Conservation (phyloP, 1,284 basidiomycete species). For the Trametes polyzona region DNA sequence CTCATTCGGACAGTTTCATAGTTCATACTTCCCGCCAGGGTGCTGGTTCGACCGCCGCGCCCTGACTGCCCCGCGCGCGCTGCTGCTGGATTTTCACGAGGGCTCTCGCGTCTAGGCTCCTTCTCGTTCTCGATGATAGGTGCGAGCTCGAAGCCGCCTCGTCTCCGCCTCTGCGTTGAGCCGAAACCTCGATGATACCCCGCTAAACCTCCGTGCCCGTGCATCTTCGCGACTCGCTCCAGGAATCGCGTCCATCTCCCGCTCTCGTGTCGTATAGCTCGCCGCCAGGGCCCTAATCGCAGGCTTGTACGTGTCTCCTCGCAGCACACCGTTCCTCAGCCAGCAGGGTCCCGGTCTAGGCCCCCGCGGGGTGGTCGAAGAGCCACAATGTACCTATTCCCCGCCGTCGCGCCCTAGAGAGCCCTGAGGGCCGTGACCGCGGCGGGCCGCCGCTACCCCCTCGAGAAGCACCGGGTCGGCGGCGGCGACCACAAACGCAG, state of each 20-base stretch:
- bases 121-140: not conserved
- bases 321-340: no score
- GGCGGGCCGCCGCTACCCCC: not conserved
- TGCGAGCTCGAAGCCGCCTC: not conserved
- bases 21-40: not conserved
- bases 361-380: no score
- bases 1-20: no score
- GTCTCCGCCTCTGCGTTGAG: not conserved
- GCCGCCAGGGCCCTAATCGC: no score
- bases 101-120: not conserved
- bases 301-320: no score
- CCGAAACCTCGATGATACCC: constrained; percentile 7
- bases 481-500: not conserved
- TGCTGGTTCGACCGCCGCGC: not conserved
- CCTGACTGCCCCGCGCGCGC: no score
- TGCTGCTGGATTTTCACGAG: not conserved
- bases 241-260: not conserved
- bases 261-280: no score
- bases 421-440: no score
- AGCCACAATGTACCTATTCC: no score
- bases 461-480: not conserved
- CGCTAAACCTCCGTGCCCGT: constrained; percentile 2
- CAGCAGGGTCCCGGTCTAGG: no score
- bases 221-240: not conserved
- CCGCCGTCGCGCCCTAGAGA: no score